phyloP scores from a whole-genome alignment of 2,329 filamentous ascomycete species.

The Scytalidium lignicola region DNA sequence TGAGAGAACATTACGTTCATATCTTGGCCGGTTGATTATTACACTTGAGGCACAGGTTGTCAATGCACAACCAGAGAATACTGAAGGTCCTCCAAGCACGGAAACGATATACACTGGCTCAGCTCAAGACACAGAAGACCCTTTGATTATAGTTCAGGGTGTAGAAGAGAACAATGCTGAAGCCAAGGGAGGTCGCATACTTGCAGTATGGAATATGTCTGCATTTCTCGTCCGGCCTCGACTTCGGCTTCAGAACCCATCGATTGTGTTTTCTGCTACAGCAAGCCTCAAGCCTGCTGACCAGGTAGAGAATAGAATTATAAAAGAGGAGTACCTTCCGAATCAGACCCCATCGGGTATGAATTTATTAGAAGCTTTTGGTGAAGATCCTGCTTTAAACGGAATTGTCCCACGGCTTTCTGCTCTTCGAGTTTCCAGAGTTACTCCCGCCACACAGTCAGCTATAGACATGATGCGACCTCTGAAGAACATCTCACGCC shows the following conservation, averaged over 20 bases:
- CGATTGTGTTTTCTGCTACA: slow-evolving; percentile 58
- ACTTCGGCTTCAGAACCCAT: slow-evolving; percentile 61
- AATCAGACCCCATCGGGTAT: slow-evolving; percentile 64
- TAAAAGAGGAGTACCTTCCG: slow-evolving; percentile 59
- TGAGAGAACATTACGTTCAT: slow-evolving; percentile 50
- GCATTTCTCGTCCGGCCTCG: slow-evolving; percentile 55
- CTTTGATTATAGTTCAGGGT: slow-evolving; percentile 39
- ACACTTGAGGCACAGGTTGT: slow-evolving; percentile 62
- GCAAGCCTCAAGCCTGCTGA: slow-evolving; percentile 54
- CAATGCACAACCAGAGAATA: slow-evolving; percentile 47
- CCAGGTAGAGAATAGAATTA: slow-evolving; percentile 34
- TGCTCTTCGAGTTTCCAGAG: slow-evolving; percentile 67
- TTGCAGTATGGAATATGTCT: slow-evolving; percentile 56
- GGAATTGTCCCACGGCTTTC: slow-evolving; percentile 61
- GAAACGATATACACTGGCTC: slow-evolving; percentile 57
- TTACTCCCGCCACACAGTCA: slow-evolving; percentile 60
- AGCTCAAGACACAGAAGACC: slow-evolving; percentile 44
- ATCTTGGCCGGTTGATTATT: slow-evolving; percentile 58
- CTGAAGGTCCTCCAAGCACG: slow-evolving; percentile 38
- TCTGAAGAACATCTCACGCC: slow-evolving; percentile 57
- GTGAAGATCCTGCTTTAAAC: slow-evolving; percentile 56
- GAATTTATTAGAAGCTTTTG: slow-evolving; percentile 73
- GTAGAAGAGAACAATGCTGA: slow-evolving; percentile 34
- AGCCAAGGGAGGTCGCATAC: slow-evolving; percentile 35
- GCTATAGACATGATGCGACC: slow-evolving; percentile 56